A percentile compares a stretch with the other conserved stretches of the same genome.
phyloP scores from a whole-genome alignment of 495 filamentous ascomycete species.

The Hypoxylon fragiforme region DNA sequence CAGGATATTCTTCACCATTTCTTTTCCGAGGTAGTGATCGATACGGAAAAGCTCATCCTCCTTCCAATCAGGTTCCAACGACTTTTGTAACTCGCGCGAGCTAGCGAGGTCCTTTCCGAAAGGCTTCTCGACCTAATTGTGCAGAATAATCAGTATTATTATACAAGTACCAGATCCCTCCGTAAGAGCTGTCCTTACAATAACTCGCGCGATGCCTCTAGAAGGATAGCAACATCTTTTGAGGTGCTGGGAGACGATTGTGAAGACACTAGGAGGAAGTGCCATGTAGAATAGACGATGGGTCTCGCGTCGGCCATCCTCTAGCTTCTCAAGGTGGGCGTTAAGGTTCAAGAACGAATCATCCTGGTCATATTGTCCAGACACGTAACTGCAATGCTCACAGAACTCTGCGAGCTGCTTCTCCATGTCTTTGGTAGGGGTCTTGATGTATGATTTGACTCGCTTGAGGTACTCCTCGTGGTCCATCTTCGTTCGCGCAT shows the following conservation, averaged over 20 bases:
- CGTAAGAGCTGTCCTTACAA: conserved; percentile 59
- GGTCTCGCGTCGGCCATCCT: conserved; percentile 78
- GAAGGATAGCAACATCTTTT: conserved; percentile 96
- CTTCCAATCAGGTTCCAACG: conserved; percentile 96
- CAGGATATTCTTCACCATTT: conserved; percentile 99
- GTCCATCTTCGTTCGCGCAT: conserved; percentile 99
- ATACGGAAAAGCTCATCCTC: conserved; percentile 99
- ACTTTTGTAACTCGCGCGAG: conserved; percentile 93
- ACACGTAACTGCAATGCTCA: conserved; percentile 85
- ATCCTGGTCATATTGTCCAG: conserved; percentile 96
- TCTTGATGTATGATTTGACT: conserved; percentile 98
- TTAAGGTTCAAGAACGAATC: conserved; percentile 89
- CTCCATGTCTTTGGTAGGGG: conserved; percentile 95
- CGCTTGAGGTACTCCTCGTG: conserved; percentile 90
- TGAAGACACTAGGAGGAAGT: conserved; percentile 96
- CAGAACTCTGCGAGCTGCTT: conserved; percentile 91
- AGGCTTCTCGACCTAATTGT: conserved; percentile 90
- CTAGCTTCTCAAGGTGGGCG: conserved; percentile 86
- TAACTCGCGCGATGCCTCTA: conserved; percentile 86
- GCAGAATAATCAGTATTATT: conserved; percentile 19
- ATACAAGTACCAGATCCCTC: neutral
- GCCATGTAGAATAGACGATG: conserved; percentile 99
- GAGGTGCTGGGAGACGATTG: conserved; percentile 91
- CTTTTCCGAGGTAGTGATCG: conserved; percentile 99
- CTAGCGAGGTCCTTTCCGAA: conserved; percentile 96